Evolutionary conservation across 192 early-diverging fungal species (phyloP).

Genomic region (Coemansia sp.): DNA sequence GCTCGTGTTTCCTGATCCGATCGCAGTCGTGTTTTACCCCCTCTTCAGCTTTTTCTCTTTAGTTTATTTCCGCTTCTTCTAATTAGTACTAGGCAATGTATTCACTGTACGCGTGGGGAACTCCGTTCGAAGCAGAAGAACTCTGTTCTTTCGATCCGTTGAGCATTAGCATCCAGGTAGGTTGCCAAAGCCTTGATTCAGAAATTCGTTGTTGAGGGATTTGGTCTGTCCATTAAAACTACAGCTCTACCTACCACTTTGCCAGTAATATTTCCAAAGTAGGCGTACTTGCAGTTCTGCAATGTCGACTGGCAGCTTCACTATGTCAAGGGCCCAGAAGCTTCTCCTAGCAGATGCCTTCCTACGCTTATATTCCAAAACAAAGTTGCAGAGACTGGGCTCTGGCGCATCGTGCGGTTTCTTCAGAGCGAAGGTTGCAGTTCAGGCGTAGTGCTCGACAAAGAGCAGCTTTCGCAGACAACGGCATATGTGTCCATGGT

Average conservation of each 20-base stretch:
- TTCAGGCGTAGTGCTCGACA: constrained; percentile 21
- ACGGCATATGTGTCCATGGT: constrained; percentile 65
- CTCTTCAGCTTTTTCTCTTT: too few relatives aligned
- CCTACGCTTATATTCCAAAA: constrained; percentile 26
- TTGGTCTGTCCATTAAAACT: neutral
- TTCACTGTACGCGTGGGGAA: constrained; percentile 50
- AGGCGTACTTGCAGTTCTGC: constrained; percentile 51
- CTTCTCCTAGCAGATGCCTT: constrained; percentile 39
- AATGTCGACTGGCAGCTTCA: constrained; percentile 45
- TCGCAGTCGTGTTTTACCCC: too few relatives aligned
- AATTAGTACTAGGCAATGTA: constrained; percentile 17
- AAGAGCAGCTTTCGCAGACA: constrained; percentile 42
- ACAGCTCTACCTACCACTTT: neutral
- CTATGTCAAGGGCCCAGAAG: constrained; percentile 28
- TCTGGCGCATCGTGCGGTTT: constrained; percentile 46
- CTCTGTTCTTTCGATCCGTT: constrained; percentile 48
- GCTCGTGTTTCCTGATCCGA: too few relatives aligned
- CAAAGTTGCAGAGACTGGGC: constrained; percentile 36
- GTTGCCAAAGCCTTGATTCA: neutral
- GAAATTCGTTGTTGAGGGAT: neutral
- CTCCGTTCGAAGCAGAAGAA: constrained; percentile 39
- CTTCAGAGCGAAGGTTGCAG: constrained; percentile 38
- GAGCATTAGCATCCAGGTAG: constrained; percentile 48
- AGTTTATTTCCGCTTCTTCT: too few relatives aligned
- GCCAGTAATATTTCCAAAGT: neutral